Evolutionary conservation across 768 basidiomycete species (phyloP).

Genomic region (Hysterangium stoloniferum): DNA sequence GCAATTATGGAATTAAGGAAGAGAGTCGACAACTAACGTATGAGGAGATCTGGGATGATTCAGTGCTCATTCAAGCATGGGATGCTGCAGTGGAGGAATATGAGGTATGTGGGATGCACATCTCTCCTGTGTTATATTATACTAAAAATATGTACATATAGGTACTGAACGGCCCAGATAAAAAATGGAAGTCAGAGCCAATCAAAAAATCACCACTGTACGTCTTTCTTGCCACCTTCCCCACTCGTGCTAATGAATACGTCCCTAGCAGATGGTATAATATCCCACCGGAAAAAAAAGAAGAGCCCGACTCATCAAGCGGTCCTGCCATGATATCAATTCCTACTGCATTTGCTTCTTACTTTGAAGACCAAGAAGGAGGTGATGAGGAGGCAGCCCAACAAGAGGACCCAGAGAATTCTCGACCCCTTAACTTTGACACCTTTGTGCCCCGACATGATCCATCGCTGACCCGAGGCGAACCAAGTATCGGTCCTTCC

Average conservation of each 20-base stretch:
- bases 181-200: constrained; percentile 65
- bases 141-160: constrained; percentile 17
- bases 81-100: constrained; percentile 80
- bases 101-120: constrained; percentile 33
- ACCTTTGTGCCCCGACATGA: constrained; percentile 67
- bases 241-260: constrained; percentile 6
- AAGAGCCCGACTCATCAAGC: neutral
- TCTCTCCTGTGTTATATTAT: neutral
- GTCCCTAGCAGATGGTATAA: constrained; percentile 64
- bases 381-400: neutral
- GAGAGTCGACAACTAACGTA: constrained; percentile 60
- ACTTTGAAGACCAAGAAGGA: constrained; percentile 4
- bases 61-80: constrained; percentile 77
- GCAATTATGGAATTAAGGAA: constrained; percentile 30
- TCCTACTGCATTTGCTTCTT: neutral
- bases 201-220: constrained; percentile 69
- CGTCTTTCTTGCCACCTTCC: constrained; percentile 22
- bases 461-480: constrained; percentile 41
- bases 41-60: constrained; percentile 82
- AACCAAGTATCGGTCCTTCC: neutral
- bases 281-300: constrained; percentile 32
- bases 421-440: constrained; percentile 58
- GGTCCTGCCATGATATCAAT: constrained; percentile 3
- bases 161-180: constrained; percentile 60
- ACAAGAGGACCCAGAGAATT: constrained; percentile 30